These are phyloP conservation scores for Phalaenopsis hybrid DNA, from an alignment of 116 monocot genomes.

Conservation along the genomic window DNA sequence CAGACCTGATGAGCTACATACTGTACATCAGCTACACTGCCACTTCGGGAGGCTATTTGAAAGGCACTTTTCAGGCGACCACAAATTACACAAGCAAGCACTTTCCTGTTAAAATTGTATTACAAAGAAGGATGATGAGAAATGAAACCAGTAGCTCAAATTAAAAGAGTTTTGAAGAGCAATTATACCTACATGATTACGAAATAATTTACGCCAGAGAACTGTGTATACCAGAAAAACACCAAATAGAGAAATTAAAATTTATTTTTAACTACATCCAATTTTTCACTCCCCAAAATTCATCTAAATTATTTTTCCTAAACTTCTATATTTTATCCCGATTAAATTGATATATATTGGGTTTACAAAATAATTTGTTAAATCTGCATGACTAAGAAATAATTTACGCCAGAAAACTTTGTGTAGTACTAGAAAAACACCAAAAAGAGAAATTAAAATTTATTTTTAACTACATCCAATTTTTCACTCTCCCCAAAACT, in stretches of 20 bases:
- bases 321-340: too few relatives aligned
- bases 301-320: too few relatives aligned
- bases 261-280: too few relatives aligned
- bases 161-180: background rate
- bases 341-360: too few relatives aligned
- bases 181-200: background rate
- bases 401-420: background rate
- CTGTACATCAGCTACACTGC: conserved; percentile 96
- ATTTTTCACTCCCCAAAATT: too few relatives aligned
- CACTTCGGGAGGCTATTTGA: conserved; percentile 85
- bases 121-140: background rate
- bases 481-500: too few relatives aligned
- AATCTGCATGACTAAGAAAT: background rate
- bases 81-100: conserved; percentile 89
- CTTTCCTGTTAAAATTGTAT: conserved; percentile 57
- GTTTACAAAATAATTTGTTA: background rate
- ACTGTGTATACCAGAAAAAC: background rate
- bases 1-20: conserved; percentile 97
- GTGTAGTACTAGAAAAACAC: too few relatives aligned
- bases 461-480: too few relatives aligned
- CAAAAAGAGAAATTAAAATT: too few relatives aligned
- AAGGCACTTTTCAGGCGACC: conserved; percentile 94
- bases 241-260: too few relatives aligned
- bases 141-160: background rate
- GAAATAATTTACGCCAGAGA: background rate